Conservation (phyloP, 257 asterid genomes). For the Solanum corneliomulleri region DNA sequence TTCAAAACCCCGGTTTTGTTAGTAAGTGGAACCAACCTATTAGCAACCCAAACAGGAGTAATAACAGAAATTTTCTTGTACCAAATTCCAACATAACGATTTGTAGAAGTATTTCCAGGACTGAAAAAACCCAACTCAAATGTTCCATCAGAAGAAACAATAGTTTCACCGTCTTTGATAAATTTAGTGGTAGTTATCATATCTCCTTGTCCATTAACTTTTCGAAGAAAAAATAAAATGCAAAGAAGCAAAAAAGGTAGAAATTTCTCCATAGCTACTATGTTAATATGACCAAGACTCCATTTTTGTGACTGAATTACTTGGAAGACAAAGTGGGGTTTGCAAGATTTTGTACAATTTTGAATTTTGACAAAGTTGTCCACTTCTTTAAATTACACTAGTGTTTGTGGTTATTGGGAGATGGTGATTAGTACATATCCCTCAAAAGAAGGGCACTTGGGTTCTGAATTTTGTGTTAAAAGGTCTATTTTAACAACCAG, state of each 20-base stretch:
- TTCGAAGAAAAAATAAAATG: background rate
- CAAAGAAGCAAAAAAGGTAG: background rate
- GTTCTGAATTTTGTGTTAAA: background rate
- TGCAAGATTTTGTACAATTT: background rate
- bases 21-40: constrained; percentile 10
- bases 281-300: background rate
- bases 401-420: background rate
- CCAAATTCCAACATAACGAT: constrained; percentile 35
- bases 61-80: constrained; percentile 13
- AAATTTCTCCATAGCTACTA: background rate
- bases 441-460: background rate
- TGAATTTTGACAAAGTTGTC: background rate
- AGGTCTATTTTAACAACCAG: background rate
- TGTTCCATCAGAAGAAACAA: constrained; percentile 23
- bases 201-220: constrained; percentile 2
- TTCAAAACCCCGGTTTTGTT: constrained; percentile 12
- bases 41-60: constrained; percentile 32
- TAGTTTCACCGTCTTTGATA: constrained; percentile 20
- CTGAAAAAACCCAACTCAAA: constrained; percentile 41
- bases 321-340: background rate
- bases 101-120: constrained; percentile 10
- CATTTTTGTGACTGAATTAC: background rate
- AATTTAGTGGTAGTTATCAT: background rate
- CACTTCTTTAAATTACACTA: background rate
- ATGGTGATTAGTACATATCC: background rate